Evolutionary conservation across 306 rosid genomes (phyloP).

Genomic region (Cucumis hystrix): DNA sequence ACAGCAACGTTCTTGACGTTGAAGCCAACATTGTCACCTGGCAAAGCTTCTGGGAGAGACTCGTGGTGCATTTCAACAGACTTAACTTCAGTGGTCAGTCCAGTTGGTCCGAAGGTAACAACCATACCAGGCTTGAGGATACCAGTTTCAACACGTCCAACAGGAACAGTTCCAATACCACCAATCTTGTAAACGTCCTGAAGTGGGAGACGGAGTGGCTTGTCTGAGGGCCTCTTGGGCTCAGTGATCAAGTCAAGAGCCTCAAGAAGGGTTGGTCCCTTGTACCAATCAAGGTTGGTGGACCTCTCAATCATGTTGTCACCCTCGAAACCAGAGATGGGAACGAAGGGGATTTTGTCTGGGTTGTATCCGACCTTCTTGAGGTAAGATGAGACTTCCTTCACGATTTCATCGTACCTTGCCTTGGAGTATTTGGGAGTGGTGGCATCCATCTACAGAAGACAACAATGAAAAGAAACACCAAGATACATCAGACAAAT

Average conservation of each 20-base stretch:
- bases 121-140: constrained; percentile 15
- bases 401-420: constrained; percentile 23
- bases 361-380: constrained; percentile 68
- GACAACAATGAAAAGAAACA: not conserved
- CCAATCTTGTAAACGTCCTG: constrained; percentile 21
- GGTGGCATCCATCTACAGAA: constrained; percentile 30
- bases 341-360: constrained; percentile 36
- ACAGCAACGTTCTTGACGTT: constrained; percentile 14
- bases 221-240: constrained; percentile 19
- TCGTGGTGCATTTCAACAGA: constrained; percentile 12
- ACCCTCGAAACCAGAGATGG: constrained; percentile 35
- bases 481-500: not conserved
- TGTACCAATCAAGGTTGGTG: constrained; percentile 13
- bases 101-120: constrained; percentile 10
- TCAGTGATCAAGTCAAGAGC: constrained; percentile 10
- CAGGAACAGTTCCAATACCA: constrained; percentile 17
- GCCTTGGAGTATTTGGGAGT: constrained; percentile 45
- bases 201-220: constrained; percentile 19
- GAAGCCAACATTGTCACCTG: constrained; percentile 10
- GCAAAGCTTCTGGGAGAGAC: constrained; percentile 10
- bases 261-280: constrained; percentile 19
- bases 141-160: constrained; percentile 15
- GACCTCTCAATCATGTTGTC: constrained; percentile 18
- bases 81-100: constrained; percentile 8
- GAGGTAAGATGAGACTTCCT: constrained; percentile 24